Evolutionary conservation across 352 stramenopile species (phyloP).

Genomic region (Globisporangium okanoganense): DNA sequence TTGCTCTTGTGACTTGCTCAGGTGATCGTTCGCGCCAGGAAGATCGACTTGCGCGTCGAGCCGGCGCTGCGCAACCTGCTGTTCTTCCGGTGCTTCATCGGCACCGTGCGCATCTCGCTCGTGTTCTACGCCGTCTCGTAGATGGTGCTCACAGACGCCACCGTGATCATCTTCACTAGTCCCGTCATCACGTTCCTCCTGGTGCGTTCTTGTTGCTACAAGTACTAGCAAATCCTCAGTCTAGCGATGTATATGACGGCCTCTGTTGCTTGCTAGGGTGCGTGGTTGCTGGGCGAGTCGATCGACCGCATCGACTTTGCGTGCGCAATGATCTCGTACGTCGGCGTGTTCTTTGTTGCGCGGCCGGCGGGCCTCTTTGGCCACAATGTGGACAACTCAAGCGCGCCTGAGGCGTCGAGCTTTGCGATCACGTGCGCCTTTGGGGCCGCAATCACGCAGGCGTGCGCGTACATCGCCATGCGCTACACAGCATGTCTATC

Average conservation of each 20-base stretch:
- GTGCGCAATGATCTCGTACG: constrained; percentile 45
- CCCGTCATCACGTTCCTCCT: constrained; percentile 63
- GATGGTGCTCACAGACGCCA: constrained; percentile 70
- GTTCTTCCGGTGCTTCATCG: constrained; percentile 47
- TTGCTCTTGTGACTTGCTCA: constrained; percentile 9
- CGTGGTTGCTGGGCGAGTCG: constrained; percentile 38
- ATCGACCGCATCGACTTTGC: constrained; percentile 45
- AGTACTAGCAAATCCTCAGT: not conserved
- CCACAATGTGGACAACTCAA: not conserved
- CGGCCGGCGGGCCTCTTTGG: constrained; percentile 53
- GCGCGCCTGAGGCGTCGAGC: constrained; percentile 11
- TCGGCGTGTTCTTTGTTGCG: constrained; percentile 60
- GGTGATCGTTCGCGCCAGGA: constrained; percentile 31
- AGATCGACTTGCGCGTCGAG: constrained; percentile 31
- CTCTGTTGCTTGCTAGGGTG: constrained; percentile 22
- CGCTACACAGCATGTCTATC: constrained; percentile 28
- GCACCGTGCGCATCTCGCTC: constrained; percentile 45
- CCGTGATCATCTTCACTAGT: constrained; percentile 62
- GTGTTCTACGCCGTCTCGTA: constrained; percentile 61
- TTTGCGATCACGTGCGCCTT: constrained; percentile 38
- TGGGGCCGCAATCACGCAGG: constrained; percentile 40
- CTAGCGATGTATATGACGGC: no score
- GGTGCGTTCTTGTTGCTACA: constrained; percentile 9
- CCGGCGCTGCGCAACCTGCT: constrained; percentile 33
- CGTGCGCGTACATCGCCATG: constrained; percentile 49